These are phyloP conservation scores for Populus euphratica DNA, from an alignment of 345 rosid species.

Conservation along the genomic window DNA sequence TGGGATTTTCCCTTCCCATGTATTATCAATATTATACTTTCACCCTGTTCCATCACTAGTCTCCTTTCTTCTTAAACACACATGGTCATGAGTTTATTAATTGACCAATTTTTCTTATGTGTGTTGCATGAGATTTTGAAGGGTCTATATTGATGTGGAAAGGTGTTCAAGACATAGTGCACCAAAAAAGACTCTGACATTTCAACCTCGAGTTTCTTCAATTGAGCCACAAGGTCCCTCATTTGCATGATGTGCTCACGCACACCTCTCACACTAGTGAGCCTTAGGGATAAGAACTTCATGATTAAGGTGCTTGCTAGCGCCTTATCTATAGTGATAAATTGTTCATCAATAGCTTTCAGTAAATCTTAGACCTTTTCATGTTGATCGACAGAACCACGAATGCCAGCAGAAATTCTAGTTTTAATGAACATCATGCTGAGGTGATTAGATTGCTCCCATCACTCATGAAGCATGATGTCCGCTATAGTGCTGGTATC, in stretches of 20 bases:
- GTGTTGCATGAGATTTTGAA: not conserved
- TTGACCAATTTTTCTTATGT: not conserved
- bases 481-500: not conserved
- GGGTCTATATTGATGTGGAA: not conserved
- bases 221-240: not conserved
- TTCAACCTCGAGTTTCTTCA: not conserved
- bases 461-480: not conserved
- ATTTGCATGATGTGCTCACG: not conserved
- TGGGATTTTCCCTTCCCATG: not conserved
- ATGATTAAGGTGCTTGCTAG: not conserved
- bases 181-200: not conserved
- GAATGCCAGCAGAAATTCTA: not conserved
- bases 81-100: not conserved
- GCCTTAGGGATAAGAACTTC: not conserved
- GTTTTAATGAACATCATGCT: not conserved
- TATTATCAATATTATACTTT: not conserved
- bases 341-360: not conserved
- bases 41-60: not conserved
- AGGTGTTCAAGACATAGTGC: not conserved
- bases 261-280: not conserved
- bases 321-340: too few species aligned
- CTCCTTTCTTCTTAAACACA: not conserved
- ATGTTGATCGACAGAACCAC: not conserved
- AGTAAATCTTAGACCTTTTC: not conserved
- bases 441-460: not conserved